A percentile compares a stretch with the other conserved stretches of the same genome.
Evolutionary conservation across 2,329 filamentous ascomycete genomes (phyloP).

Genomic region (Pseudocercospora cruenta): DNA sequence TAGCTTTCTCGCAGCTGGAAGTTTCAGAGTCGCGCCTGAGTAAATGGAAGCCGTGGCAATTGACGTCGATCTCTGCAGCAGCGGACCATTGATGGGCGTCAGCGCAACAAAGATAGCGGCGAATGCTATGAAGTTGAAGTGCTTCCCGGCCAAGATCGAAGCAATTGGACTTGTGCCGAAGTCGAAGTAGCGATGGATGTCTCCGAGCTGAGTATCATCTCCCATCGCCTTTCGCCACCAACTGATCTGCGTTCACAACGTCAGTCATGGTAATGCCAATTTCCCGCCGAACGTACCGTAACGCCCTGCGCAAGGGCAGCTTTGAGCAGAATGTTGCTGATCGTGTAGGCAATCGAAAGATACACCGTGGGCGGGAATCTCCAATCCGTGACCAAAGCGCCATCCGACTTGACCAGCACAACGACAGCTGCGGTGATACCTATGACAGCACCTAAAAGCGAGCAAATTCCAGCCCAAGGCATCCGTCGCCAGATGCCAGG

Average conservation of each 20-base stretch:
- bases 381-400: not conserved
- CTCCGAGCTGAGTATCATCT: slow-evolving; percentile 8
- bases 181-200: slow-evolving; percentile 11
- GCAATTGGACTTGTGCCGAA: slow-evolving; percentile 4
- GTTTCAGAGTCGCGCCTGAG: not conserved
- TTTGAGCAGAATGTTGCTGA: slow-evolving; percentile 6
- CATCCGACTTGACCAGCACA: slow-evolving; percentile 8
- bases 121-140: slow-evolving; percentile 18
- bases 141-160: slow-evolving; percentile 2
- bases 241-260: not conserved
- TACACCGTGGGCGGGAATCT: slow-evolving; percentile 12
- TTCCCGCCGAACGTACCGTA: not conserved
- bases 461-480: slow-evolving; percentile 2
- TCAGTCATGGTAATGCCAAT: not conserved
- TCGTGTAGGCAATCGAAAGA: slow-evolving; percentile 12
- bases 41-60: not conserved
- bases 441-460: slow-evolving; percentile 1
- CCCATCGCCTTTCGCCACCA: slow-evolving; percentile 17
- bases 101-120: slow-evolving; percentile 13
- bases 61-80: slow-evolving; percentile 8
- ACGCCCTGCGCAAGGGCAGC: slow-evolving; percentile 8
- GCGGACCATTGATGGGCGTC: slow-evolving; percentile 18
- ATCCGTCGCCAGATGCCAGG: slow-evolving; percentile 5
- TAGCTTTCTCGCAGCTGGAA: slow-evolving; percentile 4
- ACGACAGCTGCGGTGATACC: slow-evolving; percentile 10